Evolutionary conservation across 2,329 filamentous ascomycete species (phyloP), one percentile per base, ranked within the genome.

Genomic region (Teratosphaeria pseudoeucalypti): DNA sequence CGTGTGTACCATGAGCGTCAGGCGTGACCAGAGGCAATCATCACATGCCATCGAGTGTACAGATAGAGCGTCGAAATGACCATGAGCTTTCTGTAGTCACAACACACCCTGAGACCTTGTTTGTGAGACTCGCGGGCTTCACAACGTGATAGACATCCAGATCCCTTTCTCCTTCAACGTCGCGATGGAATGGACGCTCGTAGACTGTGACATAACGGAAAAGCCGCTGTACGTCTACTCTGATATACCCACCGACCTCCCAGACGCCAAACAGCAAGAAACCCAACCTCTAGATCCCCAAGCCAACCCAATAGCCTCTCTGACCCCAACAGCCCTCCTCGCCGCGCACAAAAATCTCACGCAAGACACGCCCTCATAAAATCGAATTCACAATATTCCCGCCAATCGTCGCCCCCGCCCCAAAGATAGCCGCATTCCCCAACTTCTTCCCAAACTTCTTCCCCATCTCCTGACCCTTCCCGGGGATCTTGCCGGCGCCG

Each of bases 371-470:
- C 32, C 16, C 2, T 47, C 85, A 95, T 74, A 96, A 94, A 67
- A 95, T 95, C 64, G 87, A 85, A 75, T 95, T 94, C 66, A 96
- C 90, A 71, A 96, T 85, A 71, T 95, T 94, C 19, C 87, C 84
- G 71, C 92, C 92, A 64, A 96, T 87, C 1, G 90, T 94, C 55
- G 92, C 92, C 74, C 92, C 92, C 55, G 92, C 92, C 73, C 92
- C 92, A 69, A 95, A 95, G 66, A 96, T 90, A 32, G 91, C 90
- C 53, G 84, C 84, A 72, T 87, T 86, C 37, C 92, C 92, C 70
- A 92, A 74, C 81, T 96, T 97, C 84, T 95, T 95, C 66, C 92
- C 92, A 75, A 96, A 89, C 78, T 96, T 96, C 85, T 96, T 96
- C 59, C 90, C 91, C 29, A 56, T 83, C 74, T 90, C 81, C 63